phyloP scores from a whole-genome alignment of 805 yeast genomes.

The Blastobotrys robertii region DNA sequence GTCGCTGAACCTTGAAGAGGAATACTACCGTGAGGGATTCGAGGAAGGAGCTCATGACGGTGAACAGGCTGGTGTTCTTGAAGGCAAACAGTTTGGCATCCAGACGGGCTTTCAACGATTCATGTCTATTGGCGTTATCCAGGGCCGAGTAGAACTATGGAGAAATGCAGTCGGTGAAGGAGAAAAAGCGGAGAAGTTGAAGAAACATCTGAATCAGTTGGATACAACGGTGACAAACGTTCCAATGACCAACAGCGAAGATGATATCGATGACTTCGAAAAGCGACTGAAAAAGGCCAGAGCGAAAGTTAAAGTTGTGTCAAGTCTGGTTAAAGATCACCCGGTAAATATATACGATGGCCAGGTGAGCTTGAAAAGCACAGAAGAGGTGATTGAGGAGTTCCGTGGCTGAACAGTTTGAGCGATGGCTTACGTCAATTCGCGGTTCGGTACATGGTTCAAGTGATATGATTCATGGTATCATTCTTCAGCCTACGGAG shows the following conservation, averaged over 20 bases:
- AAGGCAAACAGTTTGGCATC: constrained; percentile 77
- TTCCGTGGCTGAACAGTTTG: too few relatives aligned
- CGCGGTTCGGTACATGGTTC: too few relatives aligned
- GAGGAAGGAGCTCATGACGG: constrained; percentile 61
- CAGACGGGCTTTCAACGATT: constrained; percentile 32
- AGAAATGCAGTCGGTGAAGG: not conserved
- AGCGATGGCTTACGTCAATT: too few relatives aligned
- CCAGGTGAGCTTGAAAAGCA: constrained; percentile 24
- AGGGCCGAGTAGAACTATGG: constrained; percentile 38
- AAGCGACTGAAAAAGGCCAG: constrained; percentile 42
- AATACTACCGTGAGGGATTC: constrained; percentile 59
- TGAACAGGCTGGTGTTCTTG: constrained; percentile 46
- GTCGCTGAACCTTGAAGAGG: constrained; percentile 49
- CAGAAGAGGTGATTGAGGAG: constrained; percentile 29
- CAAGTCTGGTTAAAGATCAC: constrained; percentile 24
- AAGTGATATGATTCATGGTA: too few relatives aligned
- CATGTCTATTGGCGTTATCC: constrained; percentile 58
- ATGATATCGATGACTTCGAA: constrained; percentile 47
- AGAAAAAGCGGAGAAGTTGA: not conserved
- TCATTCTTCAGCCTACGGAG: too few relatives aligned
- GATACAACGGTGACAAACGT: constrained; percentile 24
- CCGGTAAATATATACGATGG: constrained; percentile 29
- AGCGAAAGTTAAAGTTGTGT: constrained; percentile 50
- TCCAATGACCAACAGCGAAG: constrained; percentile 40
- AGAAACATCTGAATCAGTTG: constrained; percentile 11